Base-by-base conservation (phyloP, 2,329 filamentous ascomycete species). In the Pseudopithomyces chartarum region DNA sequence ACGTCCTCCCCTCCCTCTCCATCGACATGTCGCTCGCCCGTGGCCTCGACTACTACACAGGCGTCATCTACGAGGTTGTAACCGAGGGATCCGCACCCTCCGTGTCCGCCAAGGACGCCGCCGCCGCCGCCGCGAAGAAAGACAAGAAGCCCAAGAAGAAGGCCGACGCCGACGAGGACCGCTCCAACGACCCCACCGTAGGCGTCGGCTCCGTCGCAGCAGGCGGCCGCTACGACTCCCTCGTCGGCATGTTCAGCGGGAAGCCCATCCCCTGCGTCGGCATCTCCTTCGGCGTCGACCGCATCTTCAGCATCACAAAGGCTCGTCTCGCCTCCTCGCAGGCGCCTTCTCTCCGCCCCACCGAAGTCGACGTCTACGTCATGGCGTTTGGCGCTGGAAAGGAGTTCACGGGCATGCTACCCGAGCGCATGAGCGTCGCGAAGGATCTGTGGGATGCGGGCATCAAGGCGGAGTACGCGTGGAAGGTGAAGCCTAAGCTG, bases 321-420 rank as follows among this genome's bases (percentile, higher is more conserved):
- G 88, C 91, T 12, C 84, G 88, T 47, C 83, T 91, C 73, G 86
- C 85, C 59, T n/a, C n/a, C n/a, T n/a, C n/a, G n/a, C 85, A 84
- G 55, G 84, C 80, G 53, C 76, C 82, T 19, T 65, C 78, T 29
- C 79, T 87, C 51, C 82, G 90, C 61, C 82, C 83, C 62, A 92
- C 88, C 69, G 90, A 95, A 66, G 89, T 93, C 2, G 93, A 98
- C 71, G 92, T 93, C 44, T 97, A 87, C 77, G 90, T 98, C 69
- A 98, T 98, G 92, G 92, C 92, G 0, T 92, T 97, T 70, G 93
- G 92, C 69, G 89, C 90, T 55, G 90, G 91, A 52, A 94, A 93
- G 78, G 90, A 88, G 19, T 94, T 93, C 76, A 89, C 84, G 15
- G 92, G 91, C 44, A 81, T 96, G 61, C 79, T 97, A 53, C 87